These are phyloP conservation scores for Strigomonas culicis DNA, from an alignment of 208 protist species.

Conservation along the genomic window DNA sequence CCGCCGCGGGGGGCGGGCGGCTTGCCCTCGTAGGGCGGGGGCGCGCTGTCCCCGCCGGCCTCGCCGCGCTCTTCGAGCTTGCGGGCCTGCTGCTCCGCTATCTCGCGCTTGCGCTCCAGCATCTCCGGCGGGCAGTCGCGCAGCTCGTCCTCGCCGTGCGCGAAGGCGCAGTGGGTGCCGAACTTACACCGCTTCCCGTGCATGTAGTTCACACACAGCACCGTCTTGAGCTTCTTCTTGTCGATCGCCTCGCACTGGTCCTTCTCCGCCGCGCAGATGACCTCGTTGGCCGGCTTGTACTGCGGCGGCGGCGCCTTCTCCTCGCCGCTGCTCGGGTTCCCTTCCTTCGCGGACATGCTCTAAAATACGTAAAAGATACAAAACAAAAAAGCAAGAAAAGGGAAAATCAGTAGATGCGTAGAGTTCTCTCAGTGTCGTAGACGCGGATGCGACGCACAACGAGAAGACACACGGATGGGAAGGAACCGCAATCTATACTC, in stretches of 20 bases:
- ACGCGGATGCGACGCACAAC: no score
- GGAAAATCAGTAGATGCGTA: no score
- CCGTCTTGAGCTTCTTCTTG: constrained; percentile 41
- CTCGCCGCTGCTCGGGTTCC: neutral
- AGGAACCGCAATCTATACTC: no score
- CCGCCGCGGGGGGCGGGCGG: no score
- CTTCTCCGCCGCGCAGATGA: constrained; percentile 20
- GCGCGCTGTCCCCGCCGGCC: neutral
- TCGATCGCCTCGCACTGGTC: constrained; percentile 37
- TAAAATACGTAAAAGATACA: no score
- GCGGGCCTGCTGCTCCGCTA: constrained; percentile 11
- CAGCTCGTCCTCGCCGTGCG: constrained; percentile 42
- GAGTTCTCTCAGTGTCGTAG: no score
- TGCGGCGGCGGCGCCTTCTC: constrained; percentile 7
- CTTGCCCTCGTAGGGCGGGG: constrained; percentile 3
- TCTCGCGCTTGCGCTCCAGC: constrained; percentile 24
- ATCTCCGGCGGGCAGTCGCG: constrained; percentile 22
- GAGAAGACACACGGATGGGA: no score
- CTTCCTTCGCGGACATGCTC: no score
- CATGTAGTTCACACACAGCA: constrained; percentile 46
- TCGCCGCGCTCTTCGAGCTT: neutral
- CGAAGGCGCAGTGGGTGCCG: constrained; percentile 40
- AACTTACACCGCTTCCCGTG: constrained; percentile 29
- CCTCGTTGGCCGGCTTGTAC: constrained; percentile 18
- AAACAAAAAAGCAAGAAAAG: constrained; percentile 11